Percentiles rank a stretch among this genome's conserved stretches.
These are phyloP conservation scores for Draba incana DNA, from an alignment of 345 rosid genomes.

Conservation along the genomic window DNA sequence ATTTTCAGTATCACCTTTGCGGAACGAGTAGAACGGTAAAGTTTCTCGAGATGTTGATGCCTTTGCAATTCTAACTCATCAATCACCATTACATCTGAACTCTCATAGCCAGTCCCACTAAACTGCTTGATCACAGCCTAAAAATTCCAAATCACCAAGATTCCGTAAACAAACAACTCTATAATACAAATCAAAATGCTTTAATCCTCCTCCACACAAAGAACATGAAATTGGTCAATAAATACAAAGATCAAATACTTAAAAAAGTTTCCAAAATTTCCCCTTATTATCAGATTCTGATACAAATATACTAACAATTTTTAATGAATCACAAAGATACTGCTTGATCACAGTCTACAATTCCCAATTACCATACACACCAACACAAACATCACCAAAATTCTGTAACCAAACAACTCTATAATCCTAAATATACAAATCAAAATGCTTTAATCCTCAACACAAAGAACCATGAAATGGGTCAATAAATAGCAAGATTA, in stretches of 20 bases:
- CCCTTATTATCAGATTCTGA: too few relatives aligned
- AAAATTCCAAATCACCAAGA: slow-evolving; percentile 40
- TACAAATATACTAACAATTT: too few relatives aligned
- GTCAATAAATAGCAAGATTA: too few relatives aligned
- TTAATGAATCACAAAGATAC: slow-evolving; percentile 28
- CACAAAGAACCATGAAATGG: too few relatives aligned
- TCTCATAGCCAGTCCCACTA: slow-evolving; percentile 84
- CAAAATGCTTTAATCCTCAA: not conserved
- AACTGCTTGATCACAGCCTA: slow-evolving; percentile 99
- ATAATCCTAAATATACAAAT: not conserved
- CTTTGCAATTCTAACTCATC: slow-evolving; percentile 96
- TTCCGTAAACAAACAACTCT: not conserved
- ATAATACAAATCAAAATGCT: not conserved
- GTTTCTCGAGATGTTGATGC: slow-evolving; percentile 89
- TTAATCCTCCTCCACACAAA: not conserved
- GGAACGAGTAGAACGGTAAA: slow-evolving; percentile 79
- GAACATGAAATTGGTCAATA: not conserved
- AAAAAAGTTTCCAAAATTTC: not conserved
- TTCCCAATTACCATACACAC: slow-evolving; percentile 1
- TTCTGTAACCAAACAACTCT: not conserved
- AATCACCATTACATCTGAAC: slow-evolving; percentile 83
- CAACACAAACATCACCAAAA: slow-evolving; percentile 36
- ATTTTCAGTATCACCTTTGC: slow-evolving; percentile 56
- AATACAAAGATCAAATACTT: slow-evolving; percentile 7
- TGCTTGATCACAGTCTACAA: slow-evolving; percentile 96